Conservation (phyloP, 2,329 filamentous ascomycete species). For the Penicillium thymicola region DNA sequence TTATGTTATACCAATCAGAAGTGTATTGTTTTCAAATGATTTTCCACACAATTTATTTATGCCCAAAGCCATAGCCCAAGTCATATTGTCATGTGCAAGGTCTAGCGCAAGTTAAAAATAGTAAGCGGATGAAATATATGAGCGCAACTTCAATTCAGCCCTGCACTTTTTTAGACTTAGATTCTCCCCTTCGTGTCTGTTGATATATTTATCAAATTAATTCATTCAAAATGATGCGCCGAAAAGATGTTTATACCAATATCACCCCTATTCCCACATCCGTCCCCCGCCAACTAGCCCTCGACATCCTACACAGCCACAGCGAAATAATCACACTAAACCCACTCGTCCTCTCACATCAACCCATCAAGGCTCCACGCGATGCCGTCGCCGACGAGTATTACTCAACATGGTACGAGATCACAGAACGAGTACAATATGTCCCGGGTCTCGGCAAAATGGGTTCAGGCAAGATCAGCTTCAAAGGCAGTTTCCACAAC, state of each 20-base stretch:
- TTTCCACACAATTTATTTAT: background rate
- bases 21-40: background rate
- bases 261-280: conserved; percentile 71
- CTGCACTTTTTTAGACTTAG: background rate
- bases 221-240: conserved; percentile 15
- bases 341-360: conserved; percentile 71
- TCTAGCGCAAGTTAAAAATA: background rate
- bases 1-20: background rate
- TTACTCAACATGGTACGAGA: conserved; percentile 70
- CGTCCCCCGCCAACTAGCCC: conserved; percentile 66
- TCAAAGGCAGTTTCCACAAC: conserved; percentile 78
- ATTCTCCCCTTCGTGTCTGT: too few species aligned
- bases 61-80: background rate
- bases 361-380: conserved; percentile 63
- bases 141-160: background rate
- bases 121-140: conserved; percentile 3
- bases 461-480: conserved; percentile 65
- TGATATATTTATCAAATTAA: background rate
- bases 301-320: conserved; percentile 75
- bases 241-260: conserved; percentile 51
- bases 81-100: background rate
- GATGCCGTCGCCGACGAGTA: conserved; percentile 69
- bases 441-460: conserved; percentile 59
- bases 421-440: conserved; percentile 74
- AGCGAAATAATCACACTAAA: conserved; percentile 83